Percentiles rank a stretch among this genome's conserved stretches.
These are phyloP conservation scores for Hapsidospora chrysogenum DNA, from an alignment of 495 filamentous ascomycete genomes.

Conservation along the genomic window DNA sequence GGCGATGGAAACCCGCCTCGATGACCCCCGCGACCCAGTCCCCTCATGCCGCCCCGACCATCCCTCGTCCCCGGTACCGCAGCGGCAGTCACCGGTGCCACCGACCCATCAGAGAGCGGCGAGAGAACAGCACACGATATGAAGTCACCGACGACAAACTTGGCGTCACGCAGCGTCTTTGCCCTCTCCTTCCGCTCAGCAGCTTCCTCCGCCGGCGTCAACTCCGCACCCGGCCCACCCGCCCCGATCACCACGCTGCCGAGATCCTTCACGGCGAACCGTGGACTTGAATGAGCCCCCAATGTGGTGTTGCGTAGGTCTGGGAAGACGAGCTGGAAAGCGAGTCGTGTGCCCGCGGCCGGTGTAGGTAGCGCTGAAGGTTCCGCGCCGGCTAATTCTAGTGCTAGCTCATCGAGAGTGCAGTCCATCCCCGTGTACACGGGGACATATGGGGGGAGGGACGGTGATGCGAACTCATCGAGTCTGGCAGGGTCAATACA, in stretches of 20 bases:
- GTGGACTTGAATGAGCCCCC: no score
- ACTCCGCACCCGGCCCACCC: constrained; percentile 28
- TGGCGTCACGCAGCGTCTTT: constrained; percentile 55
- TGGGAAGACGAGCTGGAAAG: constrained; percentile 74
- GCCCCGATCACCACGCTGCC: constrained; percentile 67
- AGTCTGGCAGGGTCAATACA: no score
- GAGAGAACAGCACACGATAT: constrained; percentile 66
- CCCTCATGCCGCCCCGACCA: constrained; percentile 26
- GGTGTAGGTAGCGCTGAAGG: constrained; percentile 48
- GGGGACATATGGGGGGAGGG: constrained; percentile 50
- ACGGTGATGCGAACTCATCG: constrained; percentile 44
- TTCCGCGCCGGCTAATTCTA: constrained; percentile 33
- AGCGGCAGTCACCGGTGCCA: constrained; percentile 34
- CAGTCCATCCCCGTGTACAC: constrained; percentile 84
- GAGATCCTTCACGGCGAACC: constrained; percentile 59
- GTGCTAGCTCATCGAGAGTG: constrained; percentile 64
- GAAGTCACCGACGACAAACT: constrained; percentile 81
- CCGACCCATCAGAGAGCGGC: constrained; percentile 52
- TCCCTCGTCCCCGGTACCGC: constrained; percentile 14
- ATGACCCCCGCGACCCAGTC: no score
- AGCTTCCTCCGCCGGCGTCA: not conserved
- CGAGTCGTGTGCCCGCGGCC: constrained; percentile 62
- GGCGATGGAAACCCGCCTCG: constrained; percentile 17
- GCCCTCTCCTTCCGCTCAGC: no score
- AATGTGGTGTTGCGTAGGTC: constrained; percentile 45